phyloP scores from a whole-genome alignment of 2,329 filamentous ascomycete species.

The Sporothrix pseudoabietina region DNA sequence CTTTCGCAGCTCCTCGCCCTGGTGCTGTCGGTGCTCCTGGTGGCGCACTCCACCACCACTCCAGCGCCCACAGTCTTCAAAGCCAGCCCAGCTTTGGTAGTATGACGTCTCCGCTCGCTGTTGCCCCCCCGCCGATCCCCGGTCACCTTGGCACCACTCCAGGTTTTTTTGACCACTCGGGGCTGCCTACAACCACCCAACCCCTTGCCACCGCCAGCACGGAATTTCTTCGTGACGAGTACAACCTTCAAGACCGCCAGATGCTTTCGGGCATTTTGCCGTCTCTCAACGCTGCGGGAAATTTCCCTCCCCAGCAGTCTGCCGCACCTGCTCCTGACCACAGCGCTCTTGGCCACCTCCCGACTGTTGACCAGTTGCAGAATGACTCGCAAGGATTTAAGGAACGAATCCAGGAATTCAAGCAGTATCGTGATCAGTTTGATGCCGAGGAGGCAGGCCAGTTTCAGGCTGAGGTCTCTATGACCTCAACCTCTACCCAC shows the following conservation, averaged over 20 bases:
- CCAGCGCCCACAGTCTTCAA: constrained; percentile 91
- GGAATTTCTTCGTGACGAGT: constrained; percentile 67
- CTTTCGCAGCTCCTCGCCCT: constrained; percentile 36
- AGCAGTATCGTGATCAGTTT: constrained; percentile 72
- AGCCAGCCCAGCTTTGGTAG: constrained; percentile 96
- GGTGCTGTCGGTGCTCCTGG: constrained; percentile 46
- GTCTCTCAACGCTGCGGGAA: constrained; percentile 40
- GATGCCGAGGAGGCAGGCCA: constrained; percentile 54
- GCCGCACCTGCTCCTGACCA: constrained; percentile 45
- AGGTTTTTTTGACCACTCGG: constrained; percentile 68
- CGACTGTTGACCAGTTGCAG: constrained; percentile 53
- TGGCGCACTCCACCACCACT: constrained; percentile 77
- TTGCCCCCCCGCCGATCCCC: constrained; percentile 53
- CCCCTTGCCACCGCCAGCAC: constrained; percentile 51
- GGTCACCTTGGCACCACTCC: constrained; percentile 62
- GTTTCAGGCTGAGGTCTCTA: constrained; percentile 37
- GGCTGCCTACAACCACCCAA: constrained; percentile 47
- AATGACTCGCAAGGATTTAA: constrained; percentile 62
- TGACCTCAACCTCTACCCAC: neutral
- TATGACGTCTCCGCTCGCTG: constrained; percentile 81
- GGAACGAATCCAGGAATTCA: constrained; percentile 81
- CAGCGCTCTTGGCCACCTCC: constrained; percentile 51
- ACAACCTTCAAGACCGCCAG: constrained; percentile 59
- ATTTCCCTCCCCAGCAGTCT: constrained; percentile 43
- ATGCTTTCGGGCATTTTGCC: constrained; percentile 51